Evolutionary conservation across 176 grass and related monocot species (phyloP).

Genomic region (Ampelocalamus luodianensis): DNA sequence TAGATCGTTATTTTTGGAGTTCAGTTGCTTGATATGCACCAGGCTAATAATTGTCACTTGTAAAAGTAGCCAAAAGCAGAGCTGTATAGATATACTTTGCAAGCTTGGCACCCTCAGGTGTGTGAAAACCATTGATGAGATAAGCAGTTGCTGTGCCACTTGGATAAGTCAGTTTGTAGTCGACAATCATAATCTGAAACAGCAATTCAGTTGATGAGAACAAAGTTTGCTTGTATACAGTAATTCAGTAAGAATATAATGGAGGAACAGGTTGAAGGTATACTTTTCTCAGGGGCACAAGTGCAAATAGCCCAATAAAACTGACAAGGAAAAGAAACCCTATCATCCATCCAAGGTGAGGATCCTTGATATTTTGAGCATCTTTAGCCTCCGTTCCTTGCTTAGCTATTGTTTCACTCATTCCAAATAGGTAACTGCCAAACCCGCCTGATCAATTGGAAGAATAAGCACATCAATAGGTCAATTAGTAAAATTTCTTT

Average conservation of each 20-base stretch:
- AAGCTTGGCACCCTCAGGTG: conserved; percentile 67
- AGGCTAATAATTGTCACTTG: neutral
- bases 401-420: conserved; percentile 72
- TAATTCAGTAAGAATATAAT: conserved; percentile 19
- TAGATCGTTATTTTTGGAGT: neutral
- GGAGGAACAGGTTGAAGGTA: conserved; percentile 29
- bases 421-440: conserved; percentile 86
- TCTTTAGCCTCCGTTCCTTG: conserved; percentile 69
- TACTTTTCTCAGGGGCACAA: conserved; percentile 94
- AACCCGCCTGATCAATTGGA: conserved; percentile 78
- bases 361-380: conserved; percentile 76
- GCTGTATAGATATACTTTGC: conserved; percentile 64
- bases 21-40: conserved; percentile 1
- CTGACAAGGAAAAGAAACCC: conserved; percentile 88
- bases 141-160: conserved; percentile 78
- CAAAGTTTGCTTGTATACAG: conserved; percentile 31
- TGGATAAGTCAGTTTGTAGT: conserved; percentile 76
- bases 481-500: neutral
- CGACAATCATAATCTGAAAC: conserved; percentile 91
- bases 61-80: conserved; percentile 22
- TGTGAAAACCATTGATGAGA: conserved; percentile 80
- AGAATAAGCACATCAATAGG: conserved; percentile 17
- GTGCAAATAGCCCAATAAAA: conserved; percentile 84
- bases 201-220: conserved; percentile 29
- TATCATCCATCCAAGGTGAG: conserved; percentile 88